Percentiles rank a stretch among this genome's conserved stretches.
These are phyloP conservation scores for Verticillium nonalfalfae DNA, from an alignment of 2,329 filamentous ascomycete genomes.

Conservation along the genomic window DNA sequence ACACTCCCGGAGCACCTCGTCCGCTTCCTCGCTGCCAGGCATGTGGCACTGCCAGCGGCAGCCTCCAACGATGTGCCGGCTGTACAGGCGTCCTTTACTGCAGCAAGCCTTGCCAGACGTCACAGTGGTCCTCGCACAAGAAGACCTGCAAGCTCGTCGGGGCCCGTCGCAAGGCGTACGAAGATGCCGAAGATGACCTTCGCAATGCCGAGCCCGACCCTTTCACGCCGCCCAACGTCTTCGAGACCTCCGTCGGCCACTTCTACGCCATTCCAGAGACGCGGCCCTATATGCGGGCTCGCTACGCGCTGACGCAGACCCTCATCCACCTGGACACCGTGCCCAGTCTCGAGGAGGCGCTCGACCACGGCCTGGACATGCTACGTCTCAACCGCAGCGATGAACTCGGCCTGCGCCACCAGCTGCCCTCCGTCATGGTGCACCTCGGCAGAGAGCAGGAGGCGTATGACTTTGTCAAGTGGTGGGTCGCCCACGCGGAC, in stretches of 20 bases:
- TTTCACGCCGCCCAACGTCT: slow-evolving; percentile 22
- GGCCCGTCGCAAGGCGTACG: slow-evolving; percentile 18
- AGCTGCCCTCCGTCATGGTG: slow-evolving; percentile 34
- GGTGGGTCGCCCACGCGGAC: slow-evolving; percentile 16
- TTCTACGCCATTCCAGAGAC: slow-evolving; percentile 36
- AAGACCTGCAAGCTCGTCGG: slow-evolving; percentile 28
- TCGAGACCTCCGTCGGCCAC: slow-evolving; percentile 27
- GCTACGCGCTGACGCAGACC: slow-evolving; percentile 4
- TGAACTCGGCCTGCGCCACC: slow-evolving; percentile 32
- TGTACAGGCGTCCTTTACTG: slow-evolving; percentile 41
- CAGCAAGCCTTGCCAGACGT: slow-evolving; percentile 31
- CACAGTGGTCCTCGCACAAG: slow-evolving; percentile 30
- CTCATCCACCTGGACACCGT: slow-evolving; percentile 9
- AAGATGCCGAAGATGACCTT: slow-evolving; percentile 28
- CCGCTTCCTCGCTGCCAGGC: slow-evolving; percentile 8
- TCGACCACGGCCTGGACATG: slow-evolving; percentile 35
- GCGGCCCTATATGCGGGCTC: slow-evolving; percentile 35
- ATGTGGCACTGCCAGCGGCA: slow-evolving; percentile 4
- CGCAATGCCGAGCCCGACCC: slow-evolving; percentile 20
- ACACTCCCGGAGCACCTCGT: not conserved
- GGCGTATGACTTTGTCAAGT: slow-evolving; percentile 37
- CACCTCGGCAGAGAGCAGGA: slow-evolving; percentile 42
- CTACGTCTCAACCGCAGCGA: slow-evolving; percentile 36
- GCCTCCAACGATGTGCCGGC: slow-evolving; percentile 28
- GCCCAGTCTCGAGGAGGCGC: slow-evolving; percentile 24